Conservation (phyloP, 2,329 filamentous ascomycete species). For the Xylariaceae sp. region DNA sequence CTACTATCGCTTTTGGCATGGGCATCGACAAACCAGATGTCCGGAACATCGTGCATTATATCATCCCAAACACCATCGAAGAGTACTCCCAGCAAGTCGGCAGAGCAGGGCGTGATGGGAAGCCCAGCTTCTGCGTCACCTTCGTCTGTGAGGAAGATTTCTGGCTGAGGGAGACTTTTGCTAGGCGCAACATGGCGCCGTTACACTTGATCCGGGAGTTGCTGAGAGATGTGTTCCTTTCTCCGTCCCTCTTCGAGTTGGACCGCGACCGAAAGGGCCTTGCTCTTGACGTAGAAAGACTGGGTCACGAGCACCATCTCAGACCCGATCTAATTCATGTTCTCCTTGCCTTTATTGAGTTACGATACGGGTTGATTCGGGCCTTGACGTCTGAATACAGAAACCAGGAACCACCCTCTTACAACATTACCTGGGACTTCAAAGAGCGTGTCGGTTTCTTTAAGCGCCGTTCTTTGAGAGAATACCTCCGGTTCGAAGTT, state of each 20-base stretch:
- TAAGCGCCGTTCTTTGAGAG: slow-evolving; percentile 44
- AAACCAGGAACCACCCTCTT: slow-evolving; percentile 4
- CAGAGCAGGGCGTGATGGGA: slow-evolving; percentile 50
- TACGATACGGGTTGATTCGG: slow-evolving; percentile 52
- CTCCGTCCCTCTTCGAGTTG: slow-evolving; percentile 26
- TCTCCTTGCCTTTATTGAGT: slow-evolving; percentile 56
- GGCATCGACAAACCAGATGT: slow-evolving; percentile 54
- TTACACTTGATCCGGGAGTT: slow-evolving; percentile 42
- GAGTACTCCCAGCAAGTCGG: slow-evolving; percentile 56
- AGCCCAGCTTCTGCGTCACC: slow-evolving; percentile 50
- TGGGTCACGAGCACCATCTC: slow-evolving; percentile 50
- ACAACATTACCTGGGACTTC: too few species aligned
- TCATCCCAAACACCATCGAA: slow-evolving; percentile 47
- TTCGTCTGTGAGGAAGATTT: slow-evolving; percentile 54
- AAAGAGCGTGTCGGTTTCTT: slow-evolving; percentile 38
- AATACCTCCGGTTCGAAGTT: slow-evolving; percentile 51
- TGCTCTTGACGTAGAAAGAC: slow-evolving; percentile 36
- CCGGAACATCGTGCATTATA: slow-evolving; percentile 50
- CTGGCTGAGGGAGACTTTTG: slow-evolving; percentile 54
- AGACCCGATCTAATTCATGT: slow-evolving; percentile 44
- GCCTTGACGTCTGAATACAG: slow-evolving; percentile 54
- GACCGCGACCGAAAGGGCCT: too few species aligned
- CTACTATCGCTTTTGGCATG: slow-evolving; percentile 57
- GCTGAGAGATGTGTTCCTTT: slow-evolving; percentile 51
- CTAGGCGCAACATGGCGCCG: slow-evolving; percentile 55